Evolutionary conservation across 2,329 filamentous ascomycete genomes (phyloP).

Genomic region (Alternaria gansuensis): DNA sequence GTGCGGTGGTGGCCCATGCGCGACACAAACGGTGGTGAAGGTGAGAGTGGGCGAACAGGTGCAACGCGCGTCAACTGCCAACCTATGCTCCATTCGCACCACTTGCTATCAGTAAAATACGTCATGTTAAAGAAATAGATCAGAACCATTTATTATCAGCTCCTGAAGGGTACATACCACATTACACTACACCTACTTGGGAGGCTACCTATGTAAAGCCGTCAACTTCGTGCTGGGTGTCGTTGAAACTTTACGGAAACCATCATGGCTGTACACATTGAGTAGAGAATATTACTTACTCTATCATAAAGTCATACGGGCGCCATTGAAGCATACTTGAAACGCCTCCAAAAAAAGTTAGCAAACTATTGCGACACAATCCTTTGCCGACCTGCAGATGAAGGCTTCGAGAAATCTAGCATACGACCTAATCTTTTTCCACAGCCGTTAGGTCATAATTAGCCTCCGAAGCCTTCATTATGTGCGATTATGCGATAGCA

Average conservation of each 20-base stretch:
- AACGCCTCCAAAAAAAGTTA: neutral
- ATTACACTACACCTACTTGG: neutral
- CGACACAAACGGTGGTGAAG: neutral
- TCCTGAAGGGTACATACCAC: neutral
- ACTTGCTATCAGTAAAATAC: too few relatives aligned
- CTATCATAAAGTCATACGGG: neutral
- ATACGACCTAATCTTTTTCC: too few relatives aligned
- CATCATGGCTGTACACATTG: neutral
- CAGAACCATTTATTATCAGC: neutral
- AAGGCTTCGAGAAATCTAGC: too few relatives aligned
- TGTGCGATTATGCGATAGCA: neutral
- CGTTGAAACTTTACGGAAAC: neutral
- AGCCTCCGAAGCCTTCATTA: neutral
- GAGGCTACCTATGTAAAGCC: neutral
- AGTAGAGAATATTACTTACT: neutral
- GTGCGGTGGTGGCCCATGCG: neutral
- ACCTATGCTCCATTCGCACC: too few relatives aligned
- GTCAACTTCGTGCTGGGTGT: neutral
- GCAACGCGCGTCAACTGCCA: neutral
- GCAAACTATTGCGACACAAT: too few relatives aligned
- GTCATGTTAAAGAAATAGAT: too few relatives aligned
- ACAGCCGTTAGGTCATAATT: neutral
- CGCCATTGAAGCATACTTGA: neutral
- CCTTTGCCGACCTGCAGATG: neutral
- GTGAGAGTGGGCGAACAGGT: neutral